Evolutionary conservation across 2,329 filamentous ascomycete species (phyloP).

Genomic region (Microdochium paspali): DNA sequence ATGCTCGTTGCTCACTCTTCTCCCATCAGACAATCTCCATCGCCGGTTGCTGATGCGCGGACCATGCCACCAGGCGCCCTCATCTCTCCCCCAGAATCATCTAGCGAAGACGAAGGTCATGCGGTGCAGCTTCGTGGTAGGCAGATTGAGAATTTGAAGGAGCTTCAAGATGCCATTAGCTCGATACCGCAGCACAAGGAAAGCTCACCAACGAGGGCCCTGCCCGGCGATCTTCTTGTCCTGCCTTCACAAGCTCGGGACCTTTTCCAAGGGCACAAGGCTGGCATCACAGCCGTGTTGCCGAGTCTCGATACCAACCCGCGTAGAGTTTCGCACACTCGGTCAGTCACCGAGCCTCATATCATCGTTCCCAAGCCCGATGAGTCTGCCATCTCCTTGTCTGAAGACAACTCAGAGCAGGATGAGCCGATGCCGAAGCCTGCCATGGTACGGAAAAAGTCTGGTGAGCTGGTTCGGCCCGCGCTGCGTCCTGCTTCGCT

Average conservation of each 20-base stretch:
- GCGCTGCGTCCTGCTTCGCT: conserved; percentile 74
- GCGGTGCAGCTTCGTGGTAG: conserved; percentile 30
- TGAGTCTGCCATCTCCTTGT: conserved; percentile 39
- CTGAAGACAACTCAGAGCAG: conserved; percentile 53
- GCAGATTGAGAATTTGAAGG: conserved; percentile 43
- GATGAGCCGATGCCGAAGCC: conserved; percentile 58
- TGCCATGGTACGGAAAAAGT: conserved; percentile 96
- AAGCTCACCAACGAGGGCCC: conserved; percentile 39
- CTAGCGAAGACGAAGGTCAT: conserved; percentile 71
- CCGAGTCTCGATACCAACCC: conserved; percentile 27
- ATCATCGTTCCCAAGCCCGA: conserved; percentile 34
- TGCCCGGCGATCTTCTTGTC: conserved; percentile 25
- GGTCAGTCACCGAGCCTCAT: conserved; percentile 46
- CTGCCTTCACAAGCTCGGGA: conserved; percentile 23
- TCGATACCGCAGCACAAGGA: conserved; percentile 60
- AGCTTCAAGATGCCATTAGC: conserved; percentile 75
- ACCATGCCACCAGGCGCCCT: conserved; percentile 76
- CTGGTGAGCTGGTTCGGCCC: conserved; percentile 88
- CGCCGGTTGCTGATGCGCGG: conserved; percentile 63
- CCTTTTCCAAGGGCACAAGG: conserved; percentile 28
- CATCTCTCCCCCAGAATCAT: conserved; percentile 85
- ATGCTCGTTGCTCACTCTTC: conserved; percentile 28
- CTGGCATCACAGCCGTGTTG: conserved; percentile 36
- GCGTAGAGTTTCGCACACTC: conserved; percentile 37
- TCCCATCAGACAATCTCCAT: conserved; percentile 72